These are phyloP conservation scores for Escovopsis weberi DNA, from an alignment of 2,329 filamentous ascomycete genomes.

Conservation along the genomic window DNA sequence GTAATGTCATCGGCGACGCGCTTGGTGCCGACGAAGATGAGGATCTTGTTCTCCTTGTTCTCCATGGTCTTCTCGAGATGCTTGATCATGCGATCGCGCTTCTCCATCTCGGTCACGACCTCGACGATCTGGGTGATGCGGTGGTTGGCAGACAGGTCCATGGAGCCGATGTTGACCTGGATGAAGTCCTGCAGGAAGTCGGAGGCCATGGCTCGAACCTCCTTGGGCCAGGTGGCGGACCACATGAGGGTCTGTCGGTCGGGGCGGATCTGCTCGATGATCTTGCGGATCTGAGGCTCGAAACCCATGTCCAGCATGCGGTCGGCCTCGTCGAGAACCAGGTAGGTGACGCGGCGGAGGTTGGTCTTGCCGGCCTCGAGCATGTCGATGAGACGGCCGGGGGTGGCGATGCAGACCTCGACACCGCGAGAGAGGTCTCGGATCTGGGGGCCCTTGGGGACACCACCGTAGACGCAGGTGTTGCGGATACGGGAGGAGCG, in stretches of 20 bases:
- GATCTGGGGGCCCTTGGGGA: slow-evolving; percentile 94
- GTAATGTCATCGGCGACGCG: slow-evolving; percentile 97
- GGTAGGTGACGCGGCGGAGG: slow-evolving; percentile 90
- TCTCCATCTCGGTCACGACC: slow-evolving; percentile 91
- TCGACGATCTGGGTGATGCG: slow-evolving; percentile 96
- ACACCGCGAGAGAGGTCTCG: slow-evolving; percentile 89
- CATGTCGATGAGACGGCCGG: slow-evolving; percentile 96
- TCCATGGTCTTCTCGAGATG: slow-evolving; percentile 98
- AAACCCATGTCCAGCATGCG: slow-evolving; percentile 99
- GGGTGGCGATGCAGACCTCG: slow-evolving; percentile 96
- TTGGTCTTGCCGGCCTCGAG: slow-evolving; percentile 96
- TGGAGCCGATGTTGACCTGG: slow-evolving; percentile 95
- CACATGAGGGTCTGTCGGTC: slow-evolving; percentile 99
- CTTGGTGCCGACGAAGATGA: slow-evolving; percentile 89
- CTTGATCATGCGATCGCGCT: slow-evolving; percentile 94
- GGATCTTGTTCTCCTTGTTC: slow-evolving; percentile 83
- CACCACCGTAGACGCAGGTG: slow-evolving; percentile 97
- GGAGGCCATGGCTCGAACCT: slow-evolving; percentile 79
- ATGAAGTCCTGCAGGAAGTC: slow-evolving; percentile 95
- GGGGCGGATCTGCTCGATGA: slow-evolving; percentile 91
- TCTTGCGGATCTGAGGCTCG: slow-evolving; percentile 98
- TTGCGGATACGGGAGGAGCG: slow-evolving; percentile 96
- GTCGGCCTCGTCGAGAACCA: slow-evolving; percentile 97
- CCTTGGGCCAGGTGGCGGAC: slow-evolving; percentile 98
- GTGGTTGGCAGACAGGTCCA: slow-evolving; percentile 94